Evolutionary conservation across 1,284 basidiomycete genomes (phyloP).

Genomic region (Cutaneotrichosporon cavernicola): DNA sequence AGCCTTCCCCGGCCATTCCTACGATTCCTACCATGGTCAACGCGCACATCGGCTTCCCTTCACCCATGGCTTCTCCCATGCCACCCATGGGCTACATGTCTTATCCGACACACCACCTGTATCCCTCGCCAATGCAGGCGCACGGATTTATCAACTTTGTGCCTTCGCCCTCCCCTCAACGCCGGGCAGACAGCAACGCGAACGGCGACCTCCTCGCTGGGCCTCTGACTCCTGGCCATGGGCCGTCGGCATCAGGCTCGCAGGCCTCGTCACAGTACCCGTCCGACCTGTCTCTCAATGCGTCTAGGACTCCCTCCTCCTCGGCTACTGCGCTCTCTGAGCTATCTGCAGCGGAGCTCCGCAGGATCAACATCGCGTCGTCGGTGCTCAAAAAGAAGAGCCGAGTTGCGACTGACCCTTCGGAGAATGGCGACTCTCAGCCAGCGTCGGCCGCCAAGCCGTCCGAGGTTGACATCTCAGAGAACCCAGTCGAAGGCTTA

Average conservation of each 20-base stretch:
- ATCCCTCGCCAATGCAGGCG: conserved; percentile 11
- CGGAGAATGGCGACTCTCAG: conserved; percentile 25
- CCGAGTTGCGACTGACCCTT: conserved; percentile 11
- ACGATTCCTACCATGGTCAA: conserved; percentile 7
- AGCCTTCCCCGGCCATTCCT: background rate
- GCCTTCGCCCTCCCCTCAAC: conserved; percentile 12
- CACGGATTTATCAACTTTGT: conserved; percentile 17
- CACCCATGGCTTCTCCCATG: conserved; percentile 4
- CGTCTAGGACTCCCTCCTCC: conserved; percentile 5
- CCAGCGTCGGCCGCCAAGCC: background rate
- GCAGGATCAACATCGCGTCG: conserved; percentile 38
- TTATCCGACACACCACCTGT: conserved; percentile 3
- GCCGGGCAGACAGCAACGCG: conserved; percentile 12
- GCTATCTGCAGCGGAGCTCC: conserved; percentile 30
- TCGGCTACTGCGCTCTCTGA: conserved; percentile 10
- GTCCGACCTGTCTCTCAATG: conserved; percentile 19
- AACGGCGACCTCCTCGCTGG: conserved; percentile 33
- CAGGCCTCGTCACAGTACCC: conserved; percentile 21
- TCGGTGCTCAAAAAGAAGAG: conserved; percentile 43
- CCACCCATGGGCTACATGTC: conserved; percentile 5
- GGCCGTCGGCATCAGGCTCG: conserved; percentile 10
- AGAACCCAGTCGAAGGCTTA: conserved; percentile 17
- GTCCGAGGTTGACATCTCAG: conserved; percentile 5
- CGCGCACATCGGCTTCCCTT: conserved; percentile 6
- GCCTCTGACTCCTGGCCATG: conserved; percentile 37